phyloP scores from a whole-genome alignment of 2,329 filamentous ascomycete genomes.

The Fusarium sp. region DNA sequence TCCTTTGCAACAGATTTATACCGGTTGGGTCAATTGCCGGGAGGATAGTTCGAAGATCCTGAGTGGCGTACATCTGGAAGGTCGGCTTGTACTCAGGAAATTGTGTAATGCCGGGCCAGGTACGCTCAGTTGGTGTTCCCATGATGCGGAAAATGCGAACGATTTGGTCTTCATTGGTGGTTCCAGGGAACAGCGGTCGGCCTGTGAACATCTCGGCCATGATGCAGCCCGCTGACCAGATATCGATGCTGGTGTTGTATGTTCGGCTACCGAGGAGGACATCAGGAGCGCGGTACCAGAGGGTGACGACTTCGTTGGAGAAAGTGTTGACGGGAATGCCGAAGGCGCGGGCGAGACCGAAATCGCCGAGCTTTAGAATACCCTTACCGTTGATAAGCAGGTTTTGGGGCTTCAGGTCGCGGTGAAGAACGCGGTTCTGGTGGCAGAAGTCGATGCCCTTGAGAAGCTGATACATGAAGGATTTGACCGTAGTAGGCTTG shows the following conservation, averaged over 20 bases:
- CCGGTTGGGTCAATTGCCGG: constrained; percentile 90
- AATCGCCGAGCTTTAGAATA: constrained; percentile 92
- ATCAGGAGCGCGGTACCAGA: constrained; percentile 98
- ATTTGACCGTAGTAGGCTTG: constrained; percentile 93
- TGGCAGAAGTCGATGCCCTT: constrained; percentile 98
- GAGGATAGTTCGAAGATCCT: constrained; percentile 87
- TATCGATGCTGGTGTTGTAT: constrained; percentile 99
- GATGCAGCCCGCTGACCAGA: constrained; percentile 99
- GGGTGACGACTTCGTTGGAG: constrained; percentile 95
- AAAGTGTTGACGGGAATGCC: constrained; percentile 98
- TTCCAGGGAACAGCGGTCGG: constrained; percentile 93
- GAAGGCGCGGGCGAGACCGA: constrained; percentile 92
- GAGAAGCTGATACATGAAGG: constrained; percentile 98
- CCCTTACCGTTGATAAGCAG: constrained; percentile 94
- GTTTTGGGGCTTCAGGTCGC: constrained; percentile 96
- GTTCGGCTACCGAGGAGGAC: constrained; percentile 93
- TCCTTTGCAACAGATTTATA: constrained; percentile 86
- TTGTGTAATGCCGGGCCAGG: constrained; percentile 94
- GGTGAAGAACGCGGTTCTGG: constrained; percentile 94
- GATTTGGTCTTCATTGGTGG: constrained; percentile 97
- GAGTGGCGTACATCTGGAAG: constrained; percentile 94
- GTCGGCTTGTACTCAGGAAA: constrained; percentile 98
- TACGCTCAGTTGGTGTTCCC: constrained; percentile 95
- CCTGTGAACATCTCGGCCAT: constrained; percentile 99
- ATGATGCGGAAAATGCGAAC: constrained; percentile 98